Percentiles rank a stretch among this genome's conserved stretches.
Conservation (phyloP, 1,139 yeast genomes). For the Lodderomyces elongisporus region DNA sequence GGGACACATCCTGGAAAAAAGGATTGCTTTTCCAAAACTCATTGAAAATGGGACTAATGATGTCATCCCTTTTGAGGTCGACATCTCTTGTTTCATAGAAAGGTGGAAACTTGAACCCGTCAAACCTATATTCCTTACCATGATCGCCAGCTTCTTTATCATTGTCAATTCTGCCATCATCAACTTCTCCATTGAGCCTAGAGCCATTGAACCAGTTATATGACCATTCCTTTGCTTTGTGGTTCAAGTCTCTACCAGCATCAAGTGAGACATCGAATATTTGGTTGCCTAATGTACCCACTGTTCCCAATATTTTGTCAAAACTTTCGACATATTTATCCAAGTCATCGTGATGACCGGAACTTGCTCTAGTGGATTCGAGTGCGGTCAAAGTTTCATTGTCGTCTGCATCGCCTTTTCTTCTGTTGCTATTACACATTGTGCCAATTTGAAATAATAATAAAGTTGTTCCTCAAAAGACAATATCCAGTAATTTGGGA, state of each 20-base stretch:
- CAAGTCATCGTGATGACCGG: constrained; percentile 10
- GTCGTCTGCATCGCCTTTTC: not conserved
- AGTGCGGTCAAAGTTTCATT: not conserved
- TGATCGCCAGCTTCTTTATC: constrained; percentile 1
- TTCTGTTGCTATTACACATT: constrained; percentile 1
- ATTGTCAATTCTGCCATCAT: constrained; percentile 1
- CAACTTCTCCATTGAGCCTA: not conserved
- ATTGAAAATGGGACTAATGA: constrained; percentile 6
- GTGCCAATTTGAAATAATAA: too few relatives aligned
- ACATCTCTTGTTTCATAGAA: constrained; percentile 11
- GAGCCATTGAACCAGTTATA: constrained; percentile 15
- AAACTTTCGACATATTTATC: constrained; percentile 19
- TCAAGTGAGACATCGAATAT: constrained; percentile 21
- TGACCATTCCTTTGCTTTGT: constrained; percentile 19
- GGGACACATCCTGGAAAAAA: constrained; percentile 8
- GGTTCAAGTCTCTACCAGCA: constrained; percentile 22
- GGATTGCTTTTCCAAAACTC: constrained; percentile 10
- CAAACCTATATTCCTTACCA: constrained; percentile 1
- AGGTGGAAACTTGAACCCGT: constrained; percentile 10
- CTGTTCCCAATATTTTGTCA: constrained; percentile 15
- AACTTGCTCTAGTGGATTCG: not conserved
- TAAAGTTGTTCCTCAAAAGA: not conserved
- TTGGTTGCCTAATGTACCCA: constrained; percentile 11
- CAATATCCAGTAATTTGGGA: not conserved
- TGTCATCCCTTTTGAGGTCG: constrained; percentile 5